A percentile compares a stretch with the other conserved stretches of the same genome.
These are phyloP conservation scores for Peterozyma xylosa DNA, from an alignment of 805 yeast species.

Conservation along the genomic window DNA sequence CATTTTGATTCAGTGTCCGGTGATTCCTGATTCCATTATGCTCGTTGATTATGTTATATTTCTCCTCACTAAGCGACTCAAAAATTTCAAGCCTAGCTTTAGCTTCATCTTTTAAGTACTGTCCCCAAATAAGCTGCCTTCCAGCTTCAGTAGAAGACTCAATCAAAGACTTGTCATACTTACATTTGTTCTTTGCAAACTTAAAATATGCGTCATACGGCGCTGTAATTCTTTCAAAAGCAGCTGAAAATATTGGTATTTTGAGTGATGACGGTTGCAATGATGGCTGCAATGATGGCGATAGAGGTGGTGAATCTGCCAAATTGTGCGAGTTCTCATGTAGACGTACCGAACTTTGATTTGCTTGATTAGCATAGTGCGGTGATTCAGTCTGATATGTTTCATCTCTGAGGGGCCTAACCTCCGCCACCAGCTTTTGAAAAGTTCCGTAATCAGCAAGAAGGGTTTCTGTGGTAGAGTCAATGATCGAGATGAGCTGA, in stretches of 20 bases:
- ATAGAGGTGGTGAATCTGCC: background rate
- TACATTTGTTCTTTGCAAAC: conserved; percentile 2
- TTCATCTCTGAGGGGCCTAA: conserved; percentile 11
- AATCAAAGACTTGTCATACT: conserved; percentile 13
- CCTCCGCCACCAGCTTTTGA: conserved; percentile 12
- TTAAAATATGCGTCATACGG: conserved; percentile 1
- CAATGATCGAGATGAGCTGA: conserved; percentile 23
- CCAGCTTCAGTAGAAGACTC: conserved; percentile 11
- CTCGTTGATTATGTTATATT: background rate
- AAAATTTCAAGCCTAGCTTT: conserved; percentile 7
- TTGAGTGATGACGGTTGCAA: conserved; percentile 9
- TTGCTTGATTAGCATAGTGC: conserved; percentile 1
- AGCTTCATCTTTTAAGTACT: conserved; percentile 12
- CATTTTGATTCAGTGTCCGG: background rate
- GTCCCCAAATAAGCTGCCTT: conserved; percentile 16
- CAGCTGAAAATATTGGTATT: background rate
- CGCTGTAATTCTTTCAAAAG: background rate
- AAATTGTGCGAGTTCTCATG: background rate
- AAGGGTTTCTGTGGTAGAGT: conserved; percentile 17
- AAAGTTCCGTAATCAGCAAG: conserved; percentile 12
- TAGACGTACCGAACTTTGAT: background rate
- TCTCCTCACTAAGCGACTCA: background rate
- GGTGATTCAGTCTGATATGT: conserved; percentile 9
- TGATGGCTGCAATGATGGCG: conserved; percentile 10
- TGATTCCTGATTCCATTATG: background rate